A percentile compares a stretch with the other conserved stretches of the same genome.
Conservation (phyloP, 345 rosid genomes). For the Populus pruinosa region DNA sequence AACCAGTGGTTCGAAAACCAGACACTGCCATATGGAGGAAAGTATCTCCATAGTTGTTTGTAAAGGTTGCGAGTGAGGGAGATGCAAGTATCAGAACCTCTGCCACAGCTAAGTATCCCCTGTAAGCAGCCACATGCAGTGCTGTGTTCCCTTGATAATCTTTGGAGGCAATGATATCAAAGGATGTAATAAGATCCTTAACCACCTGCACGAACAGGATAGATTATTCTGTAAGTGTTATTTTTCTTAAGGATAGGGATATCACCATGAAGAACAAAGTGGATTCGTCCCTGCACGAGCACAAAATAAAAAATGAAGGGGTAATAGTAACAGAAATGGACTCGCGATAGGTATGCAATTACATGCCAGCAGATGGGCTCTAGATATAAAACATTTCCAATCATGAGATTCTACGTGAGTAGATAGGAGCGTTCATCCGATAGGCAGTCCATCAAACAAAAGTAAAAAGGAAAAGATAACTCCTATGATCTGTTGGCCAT, state of each 20-base stretch:
- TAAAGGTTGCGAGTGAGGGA: conserved; percentile 39
- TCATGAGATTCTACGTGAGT: background rate
- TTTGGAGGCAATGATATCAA: conserved; percentile 35
- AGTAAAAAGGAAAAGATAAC: background rate
- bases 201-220: conserved; percentile 49
- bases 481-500: background rate
- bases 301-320: background rate
- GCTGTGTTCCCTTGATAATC: conserved; percentile 82
- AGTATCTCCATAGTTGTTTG: conserved; percentile 67
- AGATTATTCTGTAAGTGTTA: background rate
- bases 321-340: background rate
- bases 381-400: background rate
- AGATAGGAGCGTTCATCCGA: background rate
- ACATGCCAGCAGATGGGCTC: background rate
- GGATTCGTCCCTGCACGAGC: background rate
- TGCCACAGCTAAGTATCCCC: conserved; percentile 60
- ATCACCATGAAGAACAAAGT: background rate
- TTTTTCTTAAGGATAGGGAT: background rate
- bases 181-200: conserved; percentile 55
- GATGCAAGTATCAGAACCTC: conserved; percentile 50
- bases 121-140: conserved; percentile 74
- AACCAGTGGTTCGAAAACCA: conserved; percentile 69
- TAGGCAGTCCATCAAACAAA: background rate
- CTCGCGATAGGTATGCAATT: background rate
- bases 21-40: conserved; percentile 86